phyloP scores from a whole-genome alignment of 2,329 filamentous ascomycete species.

The Incumbomyces delicatus region DNA sequence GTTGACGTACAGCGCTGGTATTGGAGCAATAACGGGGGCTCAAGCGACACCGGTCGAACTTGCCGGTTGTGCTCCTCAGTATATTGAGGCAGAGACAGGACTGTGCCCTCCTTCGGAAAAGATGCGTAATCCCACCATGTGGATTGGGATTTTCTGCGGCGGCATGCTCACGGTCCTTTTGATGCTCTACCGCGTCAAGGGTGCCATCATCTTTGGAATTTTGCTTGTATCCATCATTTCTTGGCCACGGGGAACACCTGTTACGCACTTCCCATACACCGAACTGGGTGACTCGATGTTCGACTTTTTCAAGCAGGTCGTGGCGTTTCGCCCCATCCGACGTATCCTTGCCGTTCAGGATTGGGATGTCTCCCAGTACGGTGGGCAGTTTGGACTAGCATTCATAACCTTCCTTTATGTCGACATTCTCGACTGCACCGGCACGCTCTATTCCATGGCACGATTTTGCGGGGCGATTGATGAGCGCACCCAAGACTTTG shows the following conservation, averaged over 20 bases:
- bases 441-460: constrained; percentile 83
- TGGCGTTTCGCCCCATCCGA: constrained; percentile 69
- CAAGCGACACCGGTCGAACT: constrained; percentile 59
- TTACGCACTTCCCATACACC: constrained; percentile 75
- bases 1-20: constrained; percentile 68
- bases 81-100: constrained; percentile 32
- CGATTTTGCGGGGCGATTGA: constrained; percentile 73
- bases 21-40: constrained; percentile 66
- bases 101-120: constrained; percentile 56
- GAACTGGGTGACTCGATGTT: constrained; percentile 59
- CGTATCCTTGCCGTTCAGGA: constrained; percentile 60
- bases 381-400: constrained; percentile 69
- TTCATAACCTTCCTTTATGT: constrained; percentile 86
- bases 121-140: constrained; percentile 76
- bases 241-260: constrained; percentile 66
- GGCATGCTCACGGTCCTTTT: constrained; percentile 69
- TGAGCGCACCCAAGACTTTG: constrained; percentile 74
- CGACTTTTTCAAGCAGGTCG: constrained; percentile 80
- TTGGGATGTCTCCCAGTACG: constrained; percentile 60
- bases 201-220: constrained; percentile 75
- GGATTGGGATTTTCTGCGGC: constrained; percentile 81
- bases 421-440: constrained; percentile 78
- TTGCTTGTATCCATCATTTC: constrained; percentile 78
- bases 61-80: constrained; percentile 59
- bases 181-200: constrained; percentile 79